phyloP scores from a whole-genome alignment of 2,329 filamentous ascomycete genomes.

The Claviceps paspali region DNA sequence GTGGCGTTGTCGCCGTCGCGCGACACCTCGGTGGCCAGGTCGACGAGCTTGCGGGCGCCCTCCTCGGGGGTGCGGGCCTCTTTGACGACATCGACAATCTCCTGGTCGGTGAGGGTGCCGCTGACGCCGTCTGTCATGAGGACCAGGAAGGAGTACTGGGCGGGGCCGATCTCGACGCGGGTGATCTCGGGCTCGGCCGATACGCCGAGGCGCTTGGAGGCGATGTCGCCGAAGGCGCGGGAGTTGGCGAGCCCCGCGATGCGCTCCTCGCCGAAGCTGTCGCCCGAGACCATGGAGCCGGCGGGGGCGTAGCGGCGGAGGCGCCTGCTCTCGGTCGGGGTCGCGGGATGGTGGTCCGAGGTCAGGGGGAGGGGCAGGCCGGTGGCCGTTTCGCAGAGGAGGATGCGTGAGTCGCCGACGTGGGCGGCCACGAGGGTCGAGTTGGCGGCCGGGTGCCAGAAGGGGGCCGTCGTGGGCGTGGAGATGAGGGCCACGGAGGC shows the following conservation, averaged over 20 bases:
- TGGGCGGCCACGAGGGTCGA: constrained; percentile 78
- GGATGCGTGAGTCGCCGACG: constrained; percentile 81
- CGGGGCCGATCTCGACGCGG: constrained; percentile 62
- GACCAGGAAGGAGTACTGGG: constrained; percentile 79
- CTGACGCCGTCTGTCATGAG: constrained; percentile 82
- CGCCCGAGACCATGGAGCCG: constrained; percentile 63
- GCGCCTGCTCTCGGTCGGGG: constrained; percentile 67
- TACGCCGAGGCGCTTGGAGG: constrained; percentile 81
- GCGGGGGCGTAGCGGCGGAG: constrained; percentile 68
- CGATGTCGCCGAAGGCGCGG: constrained; percentile 84
- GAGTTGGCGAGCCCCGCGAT: constrained; percentile 90
- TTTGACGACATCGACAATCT: constrained; percentile 91
- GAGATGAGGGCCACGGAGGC: constrained; percentile 82
- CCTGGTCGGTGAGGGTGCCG: constrained; percentile 75
- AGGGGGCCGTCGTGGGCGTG: constrained; percentile 79
- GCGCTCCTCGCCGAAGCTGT: constrained; percentile 94
- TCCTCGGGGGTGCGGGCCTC: constrained; percentile 85
- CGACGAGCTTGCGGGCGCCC: constrained; percentile 62
- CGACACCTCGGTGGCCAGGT: constrained; percentile 77
- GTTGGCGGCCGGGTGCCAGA: constrained; percentile 83
- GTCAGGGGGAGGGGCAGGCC: constrained; percentile 71
- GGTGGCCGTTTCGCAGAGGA: constrained; percentile 76
- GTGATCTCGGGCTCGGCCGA: constrained; percentile 84
- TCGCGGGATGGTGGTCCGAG: constrained; percentile 82
- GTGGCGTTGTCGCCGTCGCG: constrained; percentile 52